Percentiles rank a stretch among this genome's conserved stretches.
Evolutionary conservation across 2,329 filamentous ascomycete species (phyloP).

Genomic region (Paecilomyces sp.): DNA sequence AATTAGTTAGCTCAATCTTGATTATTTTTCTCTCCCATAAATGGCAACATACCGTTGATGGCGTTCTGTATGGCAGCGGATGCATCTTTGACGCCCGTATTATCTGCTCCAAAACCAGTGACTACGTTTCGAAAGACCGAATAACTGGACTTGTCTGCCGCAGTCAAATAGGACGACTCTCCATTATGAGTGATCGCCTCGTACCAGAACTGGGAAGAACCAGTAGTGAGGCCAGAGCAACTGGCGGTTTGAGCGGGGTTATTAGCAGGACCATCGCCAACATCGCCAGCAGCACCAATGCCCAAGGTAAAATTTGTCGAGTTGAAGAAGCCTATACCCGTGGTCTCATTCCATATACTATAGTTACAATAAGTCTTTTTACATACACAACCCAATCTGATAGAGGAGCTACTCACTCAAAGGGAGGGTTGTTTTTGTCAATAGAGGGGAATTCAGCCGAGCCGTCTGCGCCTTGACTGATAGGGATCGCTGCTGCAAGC

Average conservation of each 20-base stretch:
- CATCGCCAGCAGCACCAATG: neutral
- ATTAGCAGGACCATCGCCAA: neutral
- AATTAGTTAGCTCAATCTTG: constrained; percentile 3
- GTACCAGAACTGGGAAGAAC: constrained; percentile 17
- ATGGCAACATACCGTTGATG: constrained; percentile 15
- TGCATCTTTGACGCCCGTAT: constrained; percentile 22
- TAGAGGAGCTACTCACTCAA: neutral
- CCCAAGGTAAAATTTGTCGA: neutral
- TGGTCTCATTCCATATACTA: neutral
- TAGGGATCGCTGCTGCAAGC: neutral
- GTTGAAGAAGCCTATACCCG: neutral
- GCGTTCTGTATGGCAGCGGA: constrained; percentile 21
- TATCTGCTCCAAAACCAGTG: constrained; percentile 24
- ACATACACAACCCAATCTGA: neutral
- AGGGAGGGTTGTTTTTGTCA: neutral
- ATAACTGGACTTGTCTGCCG: constrained; percentile 19
- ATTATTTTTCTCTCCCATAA: neutral
- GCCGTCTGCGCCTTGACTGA: constrained; percentile 2
- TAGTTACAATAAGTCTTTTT: neutral
- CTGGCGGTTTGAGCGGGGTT: neutral
- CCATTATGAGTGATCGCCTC: constrained; percentile 21
- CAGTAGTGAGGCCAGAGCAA: constrained; percentile 2
- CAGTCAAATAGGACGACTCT: constrained; percentile 18
- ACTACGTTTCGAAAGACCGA: constrained; percentile 31
- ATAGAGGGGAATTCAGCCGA: neutral